Evolutionary conservation across 371 early-diverging fungal genomes (phyloP), one percentile per base, ranked within the genome.

Genomic region (Parasitella parasitica): DNA sequence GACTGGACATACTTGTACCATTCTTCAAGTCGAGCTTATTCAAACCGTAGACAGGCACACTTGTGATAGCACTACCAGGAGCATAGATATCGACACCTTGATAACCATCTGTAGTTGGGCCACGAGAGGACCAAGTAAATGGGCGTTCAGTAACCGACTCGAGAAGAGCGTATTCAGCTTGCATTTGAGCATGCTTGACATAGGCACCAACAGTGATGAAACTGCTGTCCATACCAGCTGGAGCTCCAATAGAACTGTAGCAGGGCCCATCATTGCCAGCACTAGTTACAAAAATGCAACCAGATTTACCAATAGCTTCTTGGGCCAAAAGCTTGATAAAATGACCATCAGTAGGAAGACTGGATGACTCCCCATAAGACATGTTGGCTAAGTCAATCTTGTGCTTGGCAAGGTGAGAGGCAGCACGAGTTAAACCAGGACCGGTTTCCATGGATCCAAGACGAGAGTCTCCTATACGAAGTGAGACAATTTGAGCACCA

Each of bases 211-310:
- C 98, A 16, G 93, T 86, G 27, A 96, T 89, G 27, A 95, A 75
- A 26, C 83, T 88, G 38, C 72, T 79, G 63, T 66, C 75, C 80
- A 71, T 93, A 52, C 97, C 96, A 34, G 91, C 94, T 1, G 97
- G 97, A 0, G 95, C 85, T 36, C 96, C 94, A 54, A 86, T 84
- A 0, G 97, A 94, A 32, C 90, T 83, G 59, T 92, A 80, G 15
- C 90, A 92, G 4, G 98, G 97, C 4, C 98, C 98, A 50, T 86
- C 89, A 69, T 97, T 97, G 38, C 98, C 97, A 2, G 94, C 96
- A 46, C 93, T 91, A 8, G 91, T 81, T 9, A 97, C 90, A 76
- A 98, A 91, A 54, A 95, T 85, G 70, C 90, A 89, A 34, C 92
- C 91, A 48, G 87, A 79, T 70, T 91, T 89, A 60, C 90, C 88